A percentile compares a stretch with the other conserved stretches of the same genome.
These are phyloP conservation scores for Cryptosporidium bovis DNA, from an alignment of 169 alveolate genomes.

Conservation along the genomic window DNA sequence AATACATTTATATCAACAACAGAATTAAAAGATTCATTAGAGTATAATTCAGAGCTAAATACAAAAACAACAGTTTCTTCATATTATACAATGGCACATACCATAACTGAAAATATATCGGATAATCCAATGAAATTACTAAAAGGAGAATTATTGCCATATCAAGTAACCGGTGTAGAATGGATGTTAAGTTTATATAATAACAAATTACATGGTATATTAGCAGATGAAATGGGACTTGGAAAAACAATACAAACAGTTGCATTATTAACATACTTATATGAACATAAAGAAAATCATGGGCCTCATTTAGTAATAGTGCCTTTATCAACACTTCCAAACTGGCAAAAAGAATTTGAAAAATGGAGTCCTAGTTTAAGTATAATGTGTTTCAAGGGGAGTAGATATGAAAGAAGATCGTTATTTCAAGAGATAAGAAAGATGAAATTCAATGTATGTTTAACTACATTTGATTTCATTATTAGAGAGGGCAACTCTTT, in stretches of 20 bases:
- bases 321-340: conserved; percentile 93
- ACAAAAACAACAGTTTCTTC: conserved; percentile 61
- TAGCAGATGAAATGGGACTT: conserved; percentile 99
- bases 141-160: conserved; percentile 88
- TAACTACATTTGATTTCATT: conserved; percentile 78
- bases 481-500: conserved; percentile 72
- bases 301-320: conserved; percentile 92
- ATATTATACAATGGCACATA: conserved; percentile 90
- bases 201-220: conserved; percentile 89
- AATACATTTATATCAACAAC: conserved; percentile 40
- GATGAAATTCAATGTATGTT: conserved; percentile 74
- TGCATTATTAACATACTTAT: conserved; percentile 91
- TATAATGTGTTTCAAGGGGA: conserved; percentile 84
- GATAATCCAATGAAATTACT: conserved; percentile 83
- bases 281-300: conserved; percentile 89
- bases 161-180: conserved; percentile 91
- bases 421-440: conserved; percentile 71
- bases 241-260: conserved; percentile 97
- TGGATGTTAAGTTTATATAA: conserved; percentile 93
- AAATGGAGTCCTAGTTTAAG: conserved; percentile 94
- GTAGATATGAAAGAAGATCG: conserved; percentile 72
- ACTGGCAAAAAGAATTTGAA: conserved; percentile 93
- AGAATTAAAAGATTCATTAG: conserved; percentile 12
- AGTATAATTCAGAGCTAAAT: not conserved
- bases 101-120: conserved; percentile 87